These are phyloP conservation scores for Hawksworthiomyces lignivorus DNA, from an alignment of 2,329 filamentous ascomycete genomes.

Conservation along the genomic window DNA sequence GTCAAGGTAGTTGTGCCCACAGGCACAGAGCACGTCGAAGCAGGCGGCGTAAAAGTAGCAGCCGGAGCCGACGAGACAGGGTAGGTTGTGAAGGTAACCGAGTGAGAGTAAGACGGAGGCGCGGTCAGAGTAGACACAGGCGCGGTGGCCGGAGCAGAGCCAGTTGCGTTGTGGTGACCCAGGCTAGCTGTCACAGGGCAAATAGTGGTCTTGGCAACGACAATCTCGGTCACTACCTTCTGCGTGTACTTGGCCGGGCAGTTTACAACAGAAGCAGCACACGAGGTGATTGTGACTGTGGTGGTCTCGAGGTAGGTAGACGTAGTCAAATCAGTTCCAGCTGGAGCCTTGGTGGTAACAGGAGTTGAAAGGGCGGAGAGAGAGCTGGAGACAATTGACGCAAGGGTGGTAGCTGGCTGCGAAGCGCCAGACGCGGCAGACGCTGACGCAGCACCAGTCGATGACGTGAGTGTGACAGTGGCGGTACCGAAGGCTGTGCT, in stretches of 20 bases:
- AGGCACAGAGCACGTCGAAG: constrained; percentile 12
- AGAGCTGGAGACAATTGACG: not conserved
- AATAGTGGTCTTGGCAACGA: constrained; percentile 19
- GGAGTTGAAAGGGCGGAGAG: not conserved
- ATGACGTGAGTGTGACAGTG: constrained; percentile 20
- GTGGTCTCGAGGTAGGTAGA: constrained; percentile 19
- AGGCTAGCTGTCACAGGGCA: constrained; percentile 16
- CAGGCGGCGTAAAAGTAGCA: constrained; percentile 17
- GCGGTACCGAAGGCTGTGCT: constrained; percentile 14
- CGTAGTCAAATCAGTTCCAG: constrained; percentile 12
- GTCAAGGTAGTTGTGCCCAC: constrained; percentile 15
- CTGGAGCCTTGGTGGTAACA: constrained; percentile 1
- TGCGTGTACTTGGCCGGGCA: constrained; percentile 24
- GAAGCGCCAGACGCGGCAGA: not conserved
- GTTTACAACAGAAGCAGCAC: constrained; percentile 22
- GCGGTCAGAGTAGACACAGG: constrained; percentile 5
- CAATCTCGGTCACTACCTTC: constrained; percentile 21
- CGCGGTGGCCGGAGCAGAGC: constrained; percentile 1
- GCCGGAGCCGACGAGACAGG: constrained; percentile 13
- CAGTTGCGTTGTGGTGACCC: not conserved
- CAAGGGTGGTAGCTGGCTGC: not conserved
- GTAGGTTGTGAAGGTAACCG: constrained; percentile 16
- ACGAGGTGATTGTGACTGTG: constrained; percentile 23
- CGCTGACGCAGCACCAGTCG: constrained; percentile 10
- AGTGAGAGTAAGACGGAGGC: constrained; percentile 14